Evolutionary conservation across 495 filamentous ascomycete genomes (phyloP).

Genomic region (Achaetomiella virescens): DNA sequence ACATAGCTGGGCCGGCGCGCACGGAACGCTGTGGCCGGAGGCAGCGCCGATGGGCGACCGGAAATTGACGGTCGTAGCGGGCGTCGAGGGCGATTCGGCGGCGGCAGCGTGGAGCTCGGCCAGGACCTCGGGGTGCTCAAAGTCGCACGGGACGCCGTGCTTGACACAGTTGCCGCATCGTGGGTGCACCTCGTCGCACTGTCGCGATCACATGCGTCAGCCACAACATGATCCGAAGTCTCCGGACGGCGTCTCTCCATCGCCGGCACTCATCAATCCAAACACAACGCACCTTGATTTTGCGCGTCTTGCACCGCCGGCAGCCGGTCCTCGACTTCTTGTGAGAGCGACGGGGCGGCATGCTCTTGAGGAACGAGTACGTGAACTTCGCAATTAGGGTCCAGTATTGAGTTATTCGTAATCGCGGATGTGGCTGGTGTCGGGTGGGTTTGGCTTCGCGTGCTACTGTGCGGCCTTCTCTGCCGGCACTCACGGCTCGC

Average conservation of each 20-base stretch:
- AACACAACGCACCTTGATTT: conserved; percentile 50
- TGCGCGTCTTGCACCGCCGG: conserved; percentile 53
- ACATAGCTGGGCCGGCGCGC: conserved; percentile 27
- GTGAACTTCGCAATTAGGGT: not conserved
- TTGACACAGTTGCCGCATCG: conserved; percentile 57
- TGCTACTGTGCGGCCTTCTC: conserved; percentile 17
- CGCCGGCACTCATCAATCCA: too few relatives aligned
- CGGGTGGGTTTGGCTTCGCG: not conserved
- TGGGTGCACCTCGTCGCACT: conserved; percentile 61
- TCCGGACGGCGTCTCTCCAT: not conserved
- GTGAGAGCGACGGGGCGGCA: conserved; percentile 56
- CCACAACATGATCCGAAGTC: not conserved
- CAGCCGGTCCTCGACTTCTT: conserved; percentile 59
- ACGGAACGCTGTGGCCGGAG: conserved; percentile 14
- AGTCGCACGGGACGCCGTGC: conserved; percentile 58
- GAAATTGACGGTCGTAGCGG: conserved; percentile 28
- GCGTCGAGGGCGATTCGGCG: conserved; percentile 15
- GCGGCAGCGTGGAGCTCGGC: conserved; percentile 28
- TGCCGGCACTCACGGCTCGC: conserved; percentile 15
- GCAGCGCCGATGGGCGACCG: conserved; percentile 23
- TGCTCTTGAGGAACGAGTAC: too few relatives aligned
- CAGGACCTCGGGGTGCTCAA: conserved; percentile 42
- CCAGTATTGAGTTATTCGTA: not conserved
- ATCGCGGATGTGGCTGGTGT: not conserved
- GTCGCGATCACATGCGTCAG: not conserved